These are phyloP conservation scores for Colletotrichum noveboracense DNA, from an alignment of 2,329 filamentous ascomycete species.

Conservation along the genomic window DNA sequence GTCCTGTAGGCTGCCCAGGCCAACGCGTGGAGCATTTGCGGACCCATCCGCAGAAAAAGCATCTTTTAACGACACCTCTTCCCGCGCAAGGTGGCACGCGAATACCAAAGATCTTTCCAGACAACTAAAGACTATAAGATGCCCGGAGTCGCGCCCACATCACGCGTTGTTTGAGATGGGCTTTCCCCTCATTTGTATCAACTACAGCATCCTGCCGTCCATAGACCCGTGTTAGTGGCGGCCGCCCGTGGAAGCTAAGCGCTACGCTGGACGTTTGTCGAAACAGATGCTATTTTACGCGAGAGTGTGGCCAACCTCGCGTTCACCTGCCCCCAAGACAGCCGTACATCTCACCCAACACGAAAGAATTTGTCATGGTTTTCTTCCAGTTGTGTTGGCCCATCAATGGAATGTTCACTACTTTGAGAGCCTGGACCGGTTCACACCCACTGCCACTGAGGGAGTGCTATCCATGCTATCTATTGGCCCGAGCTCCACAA, in stretches of 20 bases:
- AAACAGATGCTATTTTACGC: neutral
- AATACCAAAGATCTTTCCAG: neutral
- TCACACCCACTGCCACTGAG: neutral
- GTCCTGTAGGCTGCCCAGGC: neutral
- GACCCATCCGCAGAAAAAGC: neutral
- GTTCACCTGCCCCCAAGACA: neutral
- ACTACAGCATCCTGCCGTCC: neutral
- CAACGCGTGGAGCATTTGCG: neutral
- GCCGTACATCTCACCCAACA: neutral
- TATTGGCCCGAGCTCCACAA: neutral
- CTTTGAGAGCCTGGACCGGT: neutral
- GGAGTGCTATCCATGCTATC: neutral
- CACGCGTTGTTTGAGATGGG: neutral
- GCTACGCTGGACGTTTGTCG: neutral
- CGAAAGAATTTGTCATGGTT: neutral
- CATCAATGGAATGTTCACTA: neutral
- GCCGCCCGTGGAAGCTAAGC: neutral
- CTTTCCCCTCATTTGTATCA: neutral
- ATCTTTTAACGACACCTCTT: neutral
- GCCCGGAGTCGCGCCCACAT: neutral
- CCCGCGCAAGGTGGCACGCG: neutral
- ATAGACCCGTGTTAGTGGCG: neutral
- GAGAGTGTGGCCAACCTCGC: neutral
- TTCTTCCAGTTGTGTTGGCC: neutral
- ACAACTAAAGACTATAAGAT: neutral